Percentiles rank a stretch among this genome's conserved stretches.
These are phyloP conservation scores for Aspergillus saccharolyticus DNA, from an alignment of 495 filamentous ascomycete genomes.

Conservation along the genomic window DNA sequence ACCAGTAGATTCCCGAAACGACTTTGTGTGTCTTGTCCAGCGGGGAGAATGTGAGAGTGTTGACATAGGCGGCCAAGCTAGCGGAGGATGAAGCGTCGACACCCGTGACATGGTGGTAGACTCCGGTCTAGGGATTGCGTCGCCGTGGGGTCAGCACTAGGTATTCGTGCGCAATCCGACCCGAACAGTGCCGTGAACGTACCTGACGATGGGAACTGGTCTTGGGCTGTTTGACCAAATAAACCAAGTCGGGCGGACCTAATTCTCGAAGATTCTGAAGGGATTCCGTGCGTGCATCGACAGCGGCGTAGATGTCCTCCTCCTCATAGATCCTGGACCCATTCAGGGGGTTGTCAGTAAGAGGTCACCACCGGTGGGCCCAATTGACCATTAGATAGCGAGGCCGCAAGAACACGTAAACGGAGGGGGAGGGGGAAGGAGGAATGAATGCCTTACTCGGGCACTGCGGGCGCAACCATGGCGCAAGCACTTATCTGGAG, in stretches of 20 bases:
- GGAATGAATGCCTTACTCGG: slow-evolving; percentile 61
- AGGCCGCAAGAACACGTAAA: slow-evolving; percentile 34
- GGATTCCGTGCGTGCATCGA: slow-evolving; percentile 84
- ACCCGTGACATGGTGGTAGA: slow-evolving; percentile 98
- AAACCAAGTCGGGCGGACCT: slow-evolving; percentile 91
- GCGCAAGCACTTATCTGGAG: slow-evolving; percentile 28
- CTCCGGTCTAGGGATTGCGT: slow-evolving; percentile 57
- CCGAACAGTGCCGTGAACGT: slow-evolving; percentile 10
- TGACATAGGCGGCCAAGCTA: slow-evolving; percentile 95
- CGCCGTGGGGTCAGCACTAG: neutral
- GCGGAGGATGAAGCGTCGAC: slow-evolving; percentile 97
- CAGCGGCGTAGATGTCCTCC: slow-evolving; percentile 78
- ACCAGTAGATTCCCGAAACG: slow-evolving; percentile 91
- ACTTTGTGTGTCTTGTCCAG: slow-evolving; percentile 86
- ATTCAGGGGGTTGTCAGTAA: slow-evolving; percentile 18
- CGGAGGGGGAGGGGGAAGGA: slow-evolving; percentile 2
- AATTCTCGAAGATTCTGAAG: slow-evolving; percentile 81
- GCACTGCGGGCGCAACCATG: slow-evolving; percentile 86
- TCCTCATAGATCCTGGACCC: slow-evolving; percentile 74
- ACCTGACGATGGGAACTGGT: slow-evolving; percentile 49
- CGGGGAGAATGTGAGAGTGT: slow-evolving; percentile 86
- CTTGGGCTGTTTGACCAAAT: slow-evolving; percentile 82
- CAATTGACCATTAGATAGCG: slow-evolving; percentile 19
- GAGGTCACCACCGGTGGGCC: slow-evolving; percentile 4
- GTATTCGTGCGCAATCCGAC: neutral